These are phyloP conservation scores for Camelina neglecta DNA, from an alignment of 345 rosid genomes.

Conservation along the genomic window DNA sequence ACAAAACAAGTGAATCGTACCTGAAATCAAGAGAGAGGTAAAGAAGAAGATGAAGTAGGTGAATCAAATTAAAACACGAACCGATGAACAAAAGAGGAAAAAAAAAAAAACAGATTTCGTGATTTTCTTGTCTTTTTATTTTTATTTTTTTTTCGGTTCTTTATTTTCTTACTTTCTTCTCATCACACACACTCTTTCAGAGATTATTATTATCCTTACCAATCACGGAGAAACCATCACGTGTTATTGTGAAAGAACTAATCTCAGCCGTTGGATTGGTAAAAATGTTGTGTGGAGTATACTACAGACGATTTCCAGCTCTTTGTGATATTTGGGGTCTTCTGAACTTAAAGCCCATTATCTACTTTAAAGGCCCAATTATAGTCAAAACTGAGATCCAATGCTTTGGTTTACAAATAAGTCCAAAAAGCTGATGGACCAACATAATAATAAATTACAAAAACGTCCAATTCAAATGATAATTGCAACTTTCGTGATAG, in stretches of 20 bases:
- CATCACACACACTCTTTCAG: neutral
- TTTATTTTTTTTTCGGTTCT: neutral
- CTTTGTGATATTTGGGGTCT: neutral
- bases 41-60: constrained; percentile 20
- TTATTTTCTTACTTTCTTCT: neutral
- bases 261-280: constrained; percentile 32
- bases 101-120: constrained; percentile 8
- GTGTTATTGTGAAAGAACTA: constrained; percentile 16
- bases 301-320: neutral
- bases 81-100: constrained; percentile 5
- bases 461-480: constrained; percentile 9
- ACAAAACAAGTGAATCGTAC: neutral
- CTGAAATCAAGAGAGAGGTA: constrained; percentile 25
- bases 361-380: neutral
- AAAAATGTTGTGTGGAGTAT: neutral
- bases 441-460: neutral
- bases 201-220: neutral
- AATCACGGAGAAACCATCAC: constrained; percentile 3
- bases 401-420: neutral
- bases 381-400: neutral
- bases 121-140: neutral
- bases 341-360: constrained; percentile 8
- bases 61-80: constrained; percentile 4
- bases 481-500: neutral
- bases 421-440: neutral